phyloP scores from a whole-genome alignment of 352 stramenopile genomes.

The Chrysophaeum taylorii region DNA sequence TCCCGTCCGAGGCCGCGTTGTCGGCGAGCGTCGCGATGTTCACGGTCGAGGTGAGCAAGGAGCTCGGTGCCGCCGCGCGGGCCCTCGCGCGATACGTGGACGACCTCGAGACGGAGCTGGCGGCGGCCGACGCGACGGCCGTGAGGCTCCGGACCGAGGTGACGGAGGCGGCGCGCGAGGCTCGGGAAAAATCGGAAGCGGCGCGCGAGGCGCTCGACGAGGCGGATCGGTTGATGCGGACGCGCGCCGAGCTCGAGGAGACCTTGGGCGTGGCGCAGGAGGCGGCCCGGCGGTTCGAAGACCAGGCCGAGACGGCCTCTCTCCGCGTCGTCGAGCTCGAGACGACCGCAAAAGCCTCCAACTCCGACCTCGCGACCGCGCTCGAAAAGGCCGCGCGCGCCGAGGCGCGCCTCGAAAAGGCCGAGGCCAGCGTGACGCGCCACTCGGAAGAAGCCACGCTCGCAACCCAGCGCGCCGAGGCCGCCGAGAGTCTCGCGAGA shows the following conservation, averaged over 20 bases:
- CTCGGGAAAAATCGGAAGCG: neutral
- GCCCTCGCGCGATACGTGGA: slow-evolving; percentile 1
- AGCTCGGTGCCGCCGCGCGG: neutral
- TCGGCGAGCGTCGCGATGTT: neutral
- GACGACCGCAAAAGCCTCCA: neutral
- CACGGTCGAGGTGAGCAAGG: neutral
- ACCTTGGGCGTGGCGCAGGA: neutral
- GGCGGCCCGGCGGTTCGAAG: neutral
- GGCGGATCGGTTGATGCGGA: neutral
- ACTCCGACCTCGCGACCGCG: neutral
- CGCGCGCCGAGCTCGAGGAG: neutral
- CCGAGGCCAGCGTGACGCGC: neutral
- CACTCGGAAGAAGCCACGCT: neutral
- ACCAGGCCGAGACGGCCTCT: neutral
- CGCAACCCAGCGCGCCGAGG: neutral
- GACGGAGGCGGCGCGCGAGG: neutral
- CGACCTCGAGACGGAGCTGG: slow-evolving; percentile 5
- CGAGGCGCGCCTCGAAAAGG: neutral
- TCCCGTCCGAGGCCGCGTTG: neutral
- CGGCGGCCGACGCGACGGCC: neutral
- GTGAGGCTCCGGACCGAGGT: neutral
- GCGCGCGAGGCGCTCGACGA: neutral
- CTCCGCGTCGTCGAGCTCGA: neutral
- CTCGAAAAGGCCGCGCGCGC: neutral
- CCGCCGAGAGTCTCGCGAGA: neutral